Base-by-base conservation (phyloP, 2,329 filamentous ascomycete genomes). In the Onygena corvina region DNA sequence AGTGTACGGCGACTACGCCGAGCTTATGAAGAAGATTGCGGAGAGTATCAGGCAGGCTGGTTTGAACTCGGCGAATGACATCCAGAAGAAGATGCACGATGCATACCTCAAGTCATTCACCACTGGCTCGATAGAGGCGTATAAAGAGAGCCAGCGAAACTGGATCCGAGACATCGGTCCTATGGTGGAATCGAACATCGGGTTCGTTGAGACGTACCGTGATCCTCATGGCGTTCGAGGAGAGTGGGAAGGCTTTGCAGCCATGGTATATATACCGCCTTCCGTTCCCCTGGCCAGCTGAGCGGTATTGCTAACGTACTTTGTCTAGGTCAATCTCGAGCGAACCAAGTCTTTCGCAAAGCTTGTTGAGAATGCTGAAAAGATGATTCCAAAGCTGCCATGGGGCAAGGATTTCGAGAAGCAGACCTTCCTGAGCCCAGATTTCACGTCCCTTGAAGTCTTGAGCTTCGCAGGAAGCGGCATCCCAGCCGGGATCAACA, bases 371-470 rank as follows among this genome's bases (percentile, higher is more conserved):
- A 81, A 81, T 21, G 89, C 92, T 0, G 84, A 88, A 8, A 72
- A 73, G 40, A 81, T 94, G 62, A 95, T 98, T 47, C 86, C 88
- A 4, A 80, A 93, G 54, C 72, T 98, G 11, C 92, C 92, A 0
- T 98, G 92, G 92, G 72, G 74, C 30, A 76, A 78, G 42, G 84
- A 86, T 0, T 98, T 96, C 57, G 92, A 98, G 64, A 96, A 96
- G 68, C 89, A 95, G 71, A 88, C 84, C 61, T 98, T 98, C 67
- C 69, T 94, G 30, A 90, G 86, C 47, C 92, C 92, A 0, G 92
- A 98, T 64, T 98, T 98, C 62, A 96, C 92, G 0, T 92, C 85
- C 7, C 75, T 96, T 1, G 92, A 98, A 65, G 88, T 95, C 2
- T 68, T 95, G 53, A 87, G 84, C 0, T 95, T 95, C 58, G 76